These are phyloP conservation scores for Mycena haematopus DNA, from an alignment of 768 basidiomycete genomes.

Conservation along the genomic window DNA sequence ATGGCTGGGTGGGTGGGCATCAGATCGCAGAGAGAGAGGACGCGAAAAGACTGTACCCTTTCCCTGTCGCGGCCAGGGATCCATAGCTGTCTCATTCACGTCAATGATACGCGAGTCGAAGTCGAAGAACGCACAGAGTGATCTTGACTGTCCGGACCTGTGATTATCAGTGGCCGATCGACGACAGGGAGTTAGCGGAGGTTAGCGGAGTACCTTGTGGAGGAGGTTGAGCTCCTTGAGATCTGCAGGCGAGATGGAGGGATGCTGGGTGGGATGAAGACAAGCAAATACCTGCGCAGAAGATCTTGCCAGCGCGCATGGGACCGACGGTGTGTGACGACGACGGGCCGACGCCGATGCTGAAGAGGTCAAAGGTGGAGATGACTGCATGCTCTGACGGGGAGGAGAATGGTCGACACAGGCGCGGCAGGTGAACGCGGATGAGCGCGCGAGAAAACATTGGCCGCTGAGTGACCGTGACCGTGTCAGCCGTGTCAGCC, in stretches of 20 bases:
- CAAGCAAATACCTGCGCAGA: constrained; percentile 38
- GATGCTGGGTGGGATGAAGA: not conserved
- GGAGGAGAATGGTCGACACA: constrained; percentile 9
- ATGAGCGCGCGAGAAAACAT: not conserved
- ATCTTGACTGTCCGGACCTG: constrained; percentile 86
- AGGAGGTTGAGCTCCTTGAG: constrained; percentile 71
- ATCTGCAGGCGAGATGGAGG: constrained; percentile 44
- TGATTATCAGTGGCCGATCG: constrained; percentile 3
- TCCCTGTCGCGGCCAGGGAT: constrained; percentile 91
- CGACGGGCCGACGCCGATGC: constrained; percentile 73
- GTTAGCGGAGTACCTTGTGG: constrained; percentile 61
- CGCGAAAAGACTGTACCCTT: constrained; percentile 60
- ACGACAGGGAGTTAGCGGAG: constrained; percentile 22
- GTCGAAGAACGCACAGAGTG: constrained; percentile 59
- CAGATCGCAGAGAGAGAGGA: not conserved
- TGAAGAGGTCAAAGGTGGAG: constrained; percentile 92
- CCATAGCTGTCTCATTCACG: constrained; percentile 68
- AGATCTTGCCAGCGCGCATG: constrained; percentile 92
- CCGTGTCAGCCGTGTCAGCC: not conserved
- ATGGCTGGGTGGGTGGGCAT: constrained; percentile 53
- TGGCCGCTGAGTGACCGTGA: not conserved
- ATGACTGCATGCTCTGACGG: constrained; percentile 46
- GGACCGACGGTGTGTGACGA: constrained; percentile 60
- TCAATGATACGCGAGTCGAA: constrained; percentile 4
- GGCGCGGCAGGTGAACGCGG: constrained; percentile 1